Conservation (phyloP, 805 yeast species). For the Saccharomycopsis sp. region DNA sequence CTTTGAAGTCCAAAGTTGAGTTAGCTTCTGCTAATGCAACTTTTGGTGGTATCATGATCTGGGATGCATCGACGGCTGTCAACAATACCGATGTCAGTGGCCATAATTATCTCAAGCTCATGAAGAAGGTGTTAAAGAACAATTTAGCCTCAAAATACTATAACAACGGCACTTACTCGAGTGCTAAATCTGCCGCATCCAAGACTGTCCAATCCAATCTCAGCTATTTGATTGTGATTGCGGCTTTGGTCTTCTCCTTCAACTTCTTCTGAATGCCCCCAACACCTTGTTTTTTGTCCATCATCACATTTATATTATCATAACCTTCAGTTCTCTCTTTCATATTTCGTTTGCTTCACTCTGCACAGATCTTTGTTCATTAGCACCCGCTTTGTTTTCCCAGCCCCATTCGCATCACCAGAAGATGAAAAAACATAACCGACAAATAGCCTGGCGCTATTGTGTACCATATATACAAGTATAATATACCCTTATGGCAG, state of each 20-base stretch:
- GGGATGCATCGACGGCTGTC: conserved; percentile 65
- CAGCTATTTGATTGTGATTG: background rate
- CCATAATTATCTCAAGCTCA: conserved; percentile 34
- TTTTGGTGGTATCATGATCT: conserved; percentile 65
- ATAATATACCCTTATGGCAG: background rate
- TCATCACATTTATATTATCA: background rate
- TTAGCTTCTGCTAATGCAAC: conserved; percentile 33
- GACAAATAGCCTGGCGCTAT: background rate
- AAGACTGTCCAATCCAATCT: background rate
- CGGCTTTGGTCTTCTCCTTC: background rate
- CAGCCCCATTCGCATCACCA: background rate
- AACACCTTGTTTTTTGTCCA: background rate
- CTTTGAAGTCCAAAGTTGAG: conserved; percentile 21
- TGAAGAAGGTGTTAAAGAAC: conserved; percentile 36
- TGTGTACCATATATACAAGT: background rate
- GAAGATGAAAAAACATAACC: background rate
- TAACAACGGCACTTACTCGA: conserved; percentile 20
- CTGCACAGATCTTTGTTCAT: background rate
- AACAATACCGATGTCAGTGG: conserved; percentile 41
- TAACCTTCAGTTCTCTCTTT: background rate
- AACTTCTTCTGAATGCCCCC: background rate
- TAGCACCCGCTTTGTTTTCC: background rate
- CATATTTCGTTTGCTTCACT: background rate
- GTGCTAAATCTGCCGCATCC: conserved; percentile 6
- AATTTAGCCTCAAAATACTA: conserved; percentile 13